Conservation (phyloP, 179 eudicot species). For the Sideroxylon spinosum region DNA sequence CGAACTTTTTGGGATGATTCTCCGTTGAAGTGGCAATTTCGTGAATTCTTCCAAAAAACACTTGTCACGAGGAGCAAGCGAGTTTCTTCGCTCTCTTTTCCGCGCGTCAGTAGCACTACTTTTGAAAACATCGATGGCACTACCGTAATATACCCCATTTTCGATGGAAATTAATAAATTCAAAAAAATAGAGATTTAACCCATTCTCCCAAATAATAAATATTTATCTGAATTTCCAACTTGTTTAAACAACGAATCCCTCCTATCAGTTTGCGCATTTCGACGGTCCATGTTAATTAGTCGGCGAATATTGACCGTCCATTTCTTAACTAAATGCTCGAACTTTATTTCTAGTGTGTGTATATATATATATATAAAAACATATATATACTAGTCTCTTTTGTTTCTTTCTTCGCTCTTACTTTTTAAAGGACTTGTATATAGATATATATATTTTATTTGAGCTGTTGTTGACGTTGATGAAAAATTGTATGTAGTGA, state of each 20-base stretch:
- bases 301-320: not conserved
- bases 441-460: too few relatives aligned
- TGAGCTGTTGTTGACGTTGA: too few relatives aligned
- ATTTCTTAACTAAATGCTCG: not conserved
- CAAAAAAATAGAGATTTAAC: not conserved
- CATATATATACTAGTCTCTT: too few relatives aligned
- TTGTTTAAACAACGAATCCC: conserved; percentile 3
- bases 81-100: too few relatives aligned
- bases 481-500: too few relatives aligned
- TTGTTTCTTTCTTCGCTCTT: too few relatives aligned
- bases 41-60: too few relatives aligned
- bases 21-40: too few relatives aligned
- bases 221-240: not conserved
- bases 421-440: too few relatives aligned
- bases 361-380: too few relatives aligned
- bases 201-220: not conserved
- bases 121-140: conserved; percentile 5
- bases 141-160: not conserved
- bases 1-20: not conserved
- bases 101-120: not conserved
- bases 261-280: not conserved
- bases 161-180: not conserved
- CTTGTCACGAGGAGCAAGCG: not conserved
- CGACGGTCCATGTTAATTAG: not conserved
- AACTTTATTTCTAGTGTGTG: conserved; percentile 14